Evolutionary conservation across 2,329 filamentous ascomycete genomes (phyloP).

Genomic region (Talaromyces sp.): DNA sequence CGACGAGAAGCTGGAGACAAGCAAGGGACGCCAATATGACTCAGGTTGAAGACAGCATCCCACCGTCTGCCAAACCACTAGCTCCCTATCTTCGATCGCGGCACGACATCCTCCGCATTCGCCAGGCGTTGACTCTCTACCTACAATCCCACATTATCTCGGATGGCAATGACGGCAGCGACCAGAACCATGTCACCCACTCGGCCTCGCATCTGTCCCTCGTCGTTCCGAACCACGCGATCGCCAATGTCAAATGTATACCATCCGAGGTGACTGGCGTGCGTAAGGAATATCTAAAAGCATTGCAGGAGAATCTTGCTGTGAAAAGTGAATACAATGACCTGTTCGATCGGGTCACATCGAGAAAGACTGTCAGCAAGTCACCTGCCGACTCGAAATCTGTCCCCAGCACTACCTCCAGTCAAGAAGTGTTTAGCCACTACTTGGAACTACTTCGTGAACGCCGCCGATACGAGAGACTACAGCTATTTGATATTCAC

Average conservation of each 20-base stretch:
- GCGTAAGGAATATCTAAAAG: slow-evolving; percentile 46
- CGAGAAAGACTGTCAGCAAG: slow-evolving; percentile 22
- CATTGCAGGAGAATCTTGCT: slow-evolving; percentile 41
- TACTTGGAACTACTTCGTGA: slow-evolving; percentile 48
- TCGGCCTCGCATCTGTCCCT: slow-evolving; percentile 30
- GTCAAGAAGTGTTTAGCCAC: slow-evolving; percentile 28
- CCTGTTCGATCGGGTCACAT: slow-evolving; percentile 31
- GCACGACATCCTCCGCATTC: slow-evolving; percentile 39
- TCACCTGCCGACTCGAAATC: neutral
- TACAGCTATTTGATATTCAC: slow-evolving; percentile 47
- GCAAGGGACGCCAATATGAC: neutral
- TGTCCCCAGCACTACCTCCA: slow-evolving; percentile 15
- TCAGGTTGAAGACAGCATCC: slow-evolving; percentile 21
- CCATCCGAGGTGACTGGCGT: slow-evolving; percentile 41
- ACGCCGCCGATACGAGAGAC: slow-evolving; percentile 44
- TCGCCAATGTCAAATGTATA: slow-evolving; percentile 33
- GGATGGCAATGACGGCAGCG: slow-evolving; percentile 23
- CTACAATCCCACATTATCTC: slow-evolving; percentile 37
- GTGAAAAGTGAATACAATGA: slow-evolving; percentile 40
- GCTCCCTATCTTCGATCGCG: slow-evolving; percentile 39
- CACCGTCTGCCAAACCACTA: slow-evolving; percentile 34
- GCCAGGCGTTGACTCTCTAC: slow-evolving; percentile 38
- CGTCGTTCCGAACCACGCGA: slow-evolving; percentile 32
- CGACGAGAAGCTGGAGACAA: neutral
- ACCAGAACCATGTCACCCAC: neutral